These are phyloP conservation scores for Penicillium taxi DNA, from an alignment of 495 filamentous ascomycete genomes.

Conservation along the genomic window DNA sequence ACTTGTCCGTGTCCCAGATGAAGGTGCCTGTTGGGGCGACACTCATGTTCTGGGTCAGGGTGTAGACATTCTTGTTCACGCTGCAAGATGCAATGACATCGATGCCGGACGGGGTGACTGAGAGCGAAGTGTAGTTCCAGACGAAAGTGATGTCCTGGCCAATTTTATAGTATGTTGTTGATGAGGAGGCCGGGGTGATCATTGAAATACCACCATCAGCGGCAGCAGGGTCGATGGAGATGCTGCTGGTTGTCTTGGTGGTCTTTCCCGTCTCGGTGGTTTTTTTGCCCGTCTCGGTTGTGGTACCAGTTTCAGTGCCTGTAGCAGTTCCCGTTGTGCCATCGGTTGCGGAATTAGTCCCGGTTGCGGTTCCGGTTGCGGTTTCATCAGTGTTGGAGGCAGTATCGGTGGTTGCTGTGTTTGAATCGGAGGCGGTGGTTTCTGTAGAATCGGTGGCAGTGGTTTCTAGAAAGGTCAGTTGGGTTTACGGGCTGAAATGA, in stretches of 20 bases:
- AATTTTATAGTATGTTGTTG: slow-evolving; percentile 77
- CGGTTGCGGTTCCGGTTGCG: slow-evolving; percentile 15
- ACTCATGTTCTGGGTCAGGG: slow-evolving; percentile 57
- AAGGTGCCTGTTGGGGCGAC: slow-evolving; percentile 48
- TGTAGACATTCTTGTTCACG: slow-evolving; percentile 55
- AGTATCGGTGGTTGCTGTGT: slow-evolving; percentile 14
- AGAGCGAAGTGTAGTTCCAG: slow-evolving; percentile 93
- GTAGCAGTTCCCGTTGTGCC: slow-evolving; percentile 4
- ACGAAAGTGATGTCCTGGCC: slow-evolving; percentile 75
- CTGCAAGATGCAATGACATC: slow-evolving; percentile 79
- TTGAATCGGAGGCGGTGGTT: slow-evolving; percentile 11
- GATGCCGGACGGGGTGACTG: slow-evolving; percentile 64
- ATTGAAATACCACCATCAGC: slow-evolving; percentile 72
- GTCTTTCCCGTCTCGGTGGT: slow-evolving; percentile 28
- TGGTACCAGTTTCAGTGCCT: background rate
- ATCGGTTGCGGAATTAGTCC: slow-evolving; percentile 14
- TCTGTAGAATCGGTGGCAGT: too few relatives aligned
- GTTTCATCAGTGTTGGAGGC: slow-evolving; percentile 13
- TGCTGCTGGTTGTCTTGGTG: slow-evolving; percentile 29
- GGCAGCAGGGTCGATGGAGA: slow-evolving; percentile 50
- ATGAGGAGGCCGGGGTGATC: slow-evolving; percentile 59
- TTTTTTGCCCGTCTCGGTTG: background rate
- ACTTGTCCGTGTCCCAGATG: slow-evolving; percentile 74
- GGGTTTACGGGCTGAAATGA: background rate
- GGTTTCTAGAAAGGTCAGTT: slow-evolving; percentile 7